phyloP scores from a whole-genome alignment of 805 yeast genomes.

The Schizosaccharomyces lindneri region DNA sequence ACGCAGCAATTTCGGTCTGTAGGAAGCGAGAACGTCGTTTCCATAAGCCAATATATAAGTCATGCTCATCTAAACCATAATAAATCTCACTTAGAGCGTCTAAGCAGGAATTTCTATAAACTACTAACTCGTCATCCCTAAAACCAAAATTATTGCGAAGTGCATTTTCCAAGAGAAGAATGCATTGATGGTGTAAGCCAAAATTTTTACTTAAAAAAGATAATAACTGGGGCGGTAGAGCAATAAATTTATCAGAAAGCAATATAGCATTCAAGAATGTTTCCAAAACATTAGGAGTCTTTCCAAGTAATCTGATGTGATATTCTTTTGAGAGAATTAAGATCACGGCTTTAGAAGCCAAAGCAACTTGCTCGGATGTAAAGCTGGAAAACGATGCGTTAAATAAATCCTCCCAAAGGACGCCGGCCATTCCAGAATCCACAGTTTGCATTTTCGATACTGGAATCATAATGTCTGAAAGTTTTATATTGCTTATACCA shows the following conservation, averaged over 20 bases:
- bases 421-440: not conserved
- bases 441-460: not conserved
- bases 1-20: conserved; percentile 77
- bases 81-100: conserved; percentile 83
- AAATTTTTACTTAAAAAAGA: conserved; percentile 71
- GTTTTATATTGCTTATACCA: not conserved
- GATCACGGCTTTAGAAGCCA: conserved; percentile 55
- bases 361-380: conserved; percentile 56
- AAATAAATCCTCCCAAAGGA: conserved; percentile 61
- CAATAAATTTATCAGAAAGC: conserved; percentile 35
- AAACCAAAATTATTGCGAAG: conserved; percentile 15
- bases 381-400: conserved; percentile 56
- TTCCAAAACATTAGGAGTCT: conserved; percentile 66
- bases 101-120: conserved; percentile 54
- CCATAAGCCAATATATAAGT: conserved; percentile 95
- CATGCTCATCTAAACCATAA: conserved; percentile 73
- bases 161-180: conserved; percentile 58
- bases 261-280: conserved; percentile 58
- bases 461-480: not conserved
- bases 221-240: conserved; percentile 79
- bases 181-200: conserved; percentile 76
- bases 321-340: conserved; percentile 68
- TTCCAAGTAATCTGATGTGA: conserved; percentile 71
- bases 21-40: conserved; percentile 82
- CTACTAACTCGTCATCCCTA: conserved; percentile 19